Base-by-base conservation (phyloP, 164 flowering plant genomes). In the Vitis riparia region DNA sequence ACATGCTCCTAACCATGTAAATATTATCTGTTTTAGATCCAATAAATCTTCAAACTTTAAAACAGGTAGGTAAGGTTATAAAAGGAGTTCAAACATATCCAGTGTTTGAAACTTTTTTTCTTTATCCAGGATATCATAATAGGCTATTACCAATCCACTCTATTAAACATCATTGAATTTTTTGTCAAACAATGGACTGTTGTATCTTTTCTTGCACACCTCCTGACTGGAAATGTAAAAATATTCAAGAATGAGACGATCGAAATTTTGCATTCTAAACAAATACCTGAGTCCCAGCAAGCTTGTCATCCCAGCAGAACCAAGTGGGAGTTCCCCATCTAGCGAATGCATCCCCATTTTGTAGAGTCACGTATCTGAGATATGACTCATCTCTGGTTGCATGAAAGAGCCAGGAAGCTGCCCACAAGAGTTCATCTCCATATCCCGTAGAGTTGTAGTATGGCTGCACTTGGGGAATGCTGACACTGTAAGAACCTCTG, bases 301-400 rank as follows among this genome's bases (percentile, higher is more conserved):
- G 82, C 74, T 82, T 82, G 74, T 82, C 67, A 59, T 82, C 82
- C 85, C 85, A 82, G 59, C 79, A 67, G 55, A 82, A 75, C 85
- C 85, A 82, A 37, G 75, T 62, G 7, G 77, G 72, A 51, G 7
- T 70, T 44, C 80, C 79, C 75, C 76, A 79, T 16, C 63, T 61
- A 23, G 69, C 78, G 62, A 79, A 82, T 23, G 48, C 67, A 44
- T 56, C 53, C 11, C 76, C 85, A 59, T 81, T 52, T 15, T 49
- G 11, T 17, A 63, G 63, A 27, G 82, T 79, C 8, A 68, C 79
- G 55, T 74, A 82, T 0, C 37, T 27, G 9, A 82, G 68, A 29
- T 79, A 82, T 9, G 73, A 55, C 11, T 27, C 23, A 15, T 82
- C 82, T 9, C 29, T 47, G 9, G 82, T 76, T 13, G 84, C 82